These are phyloP conservation scores for Lipomyces starkeyi DNA, from an alignment of 805 yeast species.

Conservation along the genomic window DNA sequence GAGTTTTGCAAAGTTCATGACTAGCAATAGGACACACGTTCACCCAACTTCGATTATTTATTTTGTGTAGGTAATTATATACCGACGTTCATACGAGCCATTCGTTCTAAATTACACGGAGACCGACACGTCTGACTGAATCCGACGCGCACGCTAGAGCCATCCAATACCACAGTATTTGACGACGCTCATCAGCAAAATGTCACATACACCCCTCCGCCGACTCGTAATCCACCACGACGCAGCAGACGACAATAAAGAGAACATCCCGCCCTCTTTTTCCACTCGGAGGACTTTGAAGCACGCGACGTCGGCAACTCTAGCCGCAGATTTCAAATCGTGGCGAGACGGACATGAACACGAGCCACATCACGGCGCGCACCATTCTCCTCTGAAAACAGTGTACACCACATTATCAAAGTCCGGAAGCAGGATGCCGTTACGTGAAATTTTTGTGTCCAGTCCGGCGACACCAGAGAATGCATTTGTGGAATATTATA, in stretches of 20 bases:
- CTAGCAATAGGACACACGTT: neutral
- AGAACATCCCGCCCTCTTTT: constrained; percentile 23
- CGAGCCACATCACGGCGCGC: neutral
- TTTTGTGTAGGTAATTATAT: too few species aligned
- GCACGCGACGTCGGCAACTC: neutral
- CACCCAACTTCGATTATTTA: neutral
- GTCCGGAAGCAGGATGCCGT: constrained; percentile 13
- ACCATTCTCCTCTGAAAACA: neutral
- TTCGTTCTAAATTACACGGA: too few species aligned
- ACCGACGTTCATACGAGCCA: too few species aligned
- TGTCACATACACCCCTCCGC: neutral
- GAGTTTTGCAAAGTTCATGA: neutral
- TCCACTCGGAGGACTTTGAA: neutral
- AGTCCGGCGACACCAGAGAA: constrained; percentile 35
- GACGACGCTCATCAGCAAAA: neutral
- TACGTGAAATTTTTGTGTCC: constrained; percentile 28
- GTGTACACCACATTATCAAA: neutral
- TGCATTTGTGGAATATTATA: constrained; percentile 26
- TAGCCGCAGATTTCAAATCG: neutral
- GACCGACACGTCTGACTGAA: neutral
- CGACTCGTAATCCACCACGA: constrained; percentile 10
- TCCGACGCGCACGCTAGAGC: neutral
- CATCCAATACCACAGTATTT: too few species aligned
- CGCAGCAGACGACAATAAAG: constrained; percentile 23
- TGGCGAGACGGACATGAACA: neutral